Percentiles rank a stretch among this genome's conserved stretches.
Conservation (phyloP, 2,329 filamentous ascomycete species). For the Penicillium sp. region DNA sequence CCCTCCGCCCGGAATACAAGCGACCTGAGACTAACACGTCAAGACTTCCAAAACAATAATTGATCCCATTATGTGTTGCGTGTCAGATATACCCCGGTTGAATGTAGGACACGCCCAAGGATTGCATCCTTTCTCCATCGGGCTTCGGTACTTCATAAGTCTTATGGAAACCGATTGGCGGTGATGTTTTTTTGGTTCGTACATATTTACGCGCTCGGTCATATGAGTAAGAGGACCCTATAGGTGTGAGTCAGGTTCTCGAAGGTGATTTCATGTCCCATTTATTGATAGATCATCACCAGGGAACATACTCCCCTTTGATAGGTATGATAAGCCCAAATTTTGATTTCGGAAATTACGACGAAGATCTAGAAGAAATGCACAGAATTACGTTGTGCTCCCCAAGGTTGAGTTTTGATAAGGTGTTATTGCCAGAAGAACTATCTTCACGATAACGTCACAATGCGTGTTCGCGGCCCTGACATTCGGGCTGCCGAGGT, state of each 20-base stretch:
- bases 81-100: too few relatives aligned
- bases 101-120: too few relatives aligned
- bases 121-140: too few relatives aligned
- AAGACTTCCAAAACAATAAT: too few relatives aligned
- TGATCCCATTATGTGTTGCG: too few relatives aligned
- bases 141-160: too few relatives aligned
- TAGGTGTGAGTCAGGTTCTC: background rate
- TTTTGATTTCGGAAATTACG: background rate
- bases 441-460: background rate
- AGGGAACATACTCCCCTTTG: background rate
- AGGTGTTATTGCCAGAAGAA: background rate
- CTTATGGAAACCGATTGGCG: background rate
- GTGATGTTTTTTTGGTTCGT: background rate
- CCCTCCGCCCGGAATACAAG: too few relatives aligned
- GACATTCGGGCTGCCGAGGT: background rate
- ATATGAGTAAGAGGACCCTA: background rate
- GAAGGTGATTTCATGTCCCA: background rate
- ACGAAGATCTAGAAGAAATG: background rate
- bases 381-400: background rate
- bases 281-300: background rate
- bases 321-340: background rate
- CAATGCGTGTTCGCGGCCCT: background rate
- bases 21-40: too few relatives aligned
- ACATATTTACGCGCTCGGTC: background rate
- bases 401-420: background rate